Percentiles rank a stretch among this genome's conserved stretches.
phyloP scores from a whole-genome alignment of 1,284 basidiomycete genomes.

The Thecaphora thlaspeos region DNA sequence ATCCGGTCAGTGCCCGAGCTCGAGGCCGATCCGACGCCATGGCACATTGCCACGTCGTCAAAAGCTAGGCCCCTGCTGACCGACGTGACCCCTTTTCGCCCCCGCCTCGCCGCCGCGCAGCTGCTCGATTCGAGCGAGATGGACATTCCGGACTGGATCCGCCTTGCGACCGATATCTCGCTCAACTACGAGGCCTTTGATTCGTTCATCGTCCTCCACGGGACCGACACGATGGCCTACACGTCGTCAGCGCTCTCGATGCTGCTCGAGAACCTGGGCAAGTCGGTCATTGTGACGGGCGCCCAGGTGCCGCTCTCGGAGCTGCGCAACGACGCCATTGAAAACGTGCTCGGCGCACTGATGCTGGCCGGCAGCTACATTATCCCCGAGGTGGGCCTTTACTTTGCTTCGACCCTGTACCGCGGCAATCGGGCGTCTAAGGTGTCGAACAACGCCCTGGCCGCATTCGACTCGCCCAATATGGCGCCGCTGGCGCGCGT shows the following conservation, averaged over 20 bases:
- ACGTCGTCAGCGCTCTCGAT: constrained; percentile 64
- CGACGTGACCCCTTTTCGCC: no score
- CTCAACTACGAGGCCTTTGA: constrained; percentile 81
- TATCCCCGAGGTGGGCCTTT: constrained; percentile 76
- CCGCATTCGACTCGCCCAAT: constrained; percentile 83
- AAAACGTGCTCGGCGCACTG: constrained; percentile 70
- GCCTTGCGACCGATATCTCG: constrained; percentile 84
- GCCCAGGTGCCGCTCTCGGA: constrained; percentile 88
- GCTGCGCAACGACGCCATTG: constrained; percentile 73
- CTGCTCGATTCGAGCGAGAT: constrained; percentile 85
- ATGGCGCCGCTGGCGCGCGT: constrained; percentile 78
- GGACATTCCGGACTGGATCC: constrained; percentile 72
- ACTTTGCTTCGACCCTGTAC: constrained; percentile 83
- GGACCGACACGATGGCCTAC: constrained; percentile 66
- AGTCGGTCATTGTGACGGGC: constrained; percentile 81
- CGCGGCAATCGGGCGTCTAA: constrained; percentile 79
- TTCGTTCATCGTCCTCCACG: constrained; percentile 85
- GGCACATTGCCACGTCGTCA: no score
- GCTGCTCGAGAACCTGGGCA: constrained; percentile 83
- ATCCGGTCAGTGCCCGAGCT: constrained; percentile 11
- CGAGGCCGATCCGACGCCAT: no score
- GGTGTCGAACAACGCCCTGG: constrained; percentile 77
- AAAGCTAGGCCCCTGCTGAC: no score
- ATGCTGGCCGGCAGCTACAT: constrained; percentile 84
- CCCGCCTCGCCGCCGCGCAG: background rate